A percentile compares a stretch with the other conserved stretches of the same genome.
Evolutionary conservation across 257 asterid genomes (phyloP).

Genomic region (Solanum virginianum): DNA sequence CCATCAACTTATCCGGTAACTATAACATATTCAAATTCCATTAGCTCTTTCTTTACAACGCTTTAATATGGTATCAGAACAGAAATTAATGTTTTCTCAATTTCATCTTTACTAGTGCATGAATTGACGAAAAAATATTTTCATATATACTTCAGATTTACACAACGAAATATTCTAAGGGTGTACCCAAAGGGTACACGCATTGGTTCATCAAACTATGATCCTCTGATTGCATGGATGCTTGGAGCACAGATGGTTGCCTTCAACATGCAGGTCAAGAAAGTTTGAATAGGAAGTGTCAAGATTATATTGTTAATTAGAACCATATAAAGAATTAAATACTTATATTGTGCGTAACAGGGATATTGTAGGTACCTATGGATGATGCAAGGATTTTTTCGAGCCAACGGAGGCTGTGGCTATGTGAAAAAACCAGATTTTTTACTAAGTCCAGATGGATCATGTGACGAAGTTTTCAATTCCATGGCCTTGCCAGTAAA

Average conservation of each 20-base stretch:
- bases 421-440: constrained; percentile 15
- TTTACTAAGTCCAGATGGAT: neutral
- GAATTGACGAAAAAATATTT: neutral
- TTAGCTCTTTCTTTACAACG: neutral
- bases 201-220: constrained; percentile 11
- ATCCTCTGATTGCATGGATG: constrained; percentile 14
- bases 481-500: neutral
- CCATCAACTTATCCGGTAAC: constrained; percentile 10
- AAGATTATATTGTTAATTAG: neutral
- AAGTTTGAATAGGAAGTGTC: neutral
- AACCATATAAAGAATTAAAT: neutral
- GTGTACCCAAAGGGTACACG: constrained; percentile 19
- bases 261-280: constrained; percentile 22
- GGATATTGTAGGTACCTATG: constrained; percentile 7
- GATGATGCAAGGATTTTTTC: constrained; percentile 18
- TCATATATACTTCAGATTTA: neutral
- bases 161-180: constrained; percentile 12
- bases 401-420: constrained; percentile 16
- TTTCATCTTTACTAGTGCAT: neutral
- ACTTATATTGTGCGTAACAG: neutral
- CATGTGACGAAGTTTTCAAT: neutral
- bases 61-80: neutral
- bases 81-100: neutral
- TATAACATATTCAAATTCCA: neutral
- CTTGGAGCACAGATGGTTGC: constrained; percentile 30